Evolutionary conservation across 768 basidiomycete genomes (phyloP), one percentile per base, ranked within the genome.

Genomic region (Termitomyces titanicus): DNA sequence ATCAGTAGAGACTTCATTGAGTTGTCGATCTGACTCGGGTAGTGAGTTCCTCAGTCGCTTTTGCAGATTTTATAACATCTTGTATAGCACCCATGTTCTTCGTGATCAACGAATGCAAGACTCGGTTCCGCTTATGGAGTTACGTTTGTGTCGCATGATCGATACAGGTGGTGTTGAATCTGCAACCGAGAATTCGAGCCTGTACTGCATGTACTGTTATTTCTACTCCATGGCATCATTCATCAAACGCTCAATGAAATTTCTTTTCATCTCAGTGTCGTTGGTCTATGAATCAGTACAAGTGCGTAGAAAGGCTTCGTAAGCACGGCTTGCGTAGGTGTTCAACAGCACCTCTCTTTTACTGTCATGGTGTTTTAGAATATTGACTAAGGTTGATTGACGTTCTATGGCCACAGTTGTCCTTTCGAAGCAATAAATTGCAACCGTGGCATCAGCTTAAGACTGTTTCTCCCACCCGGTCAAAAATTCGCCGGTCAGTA

Each of bases 1-100:
- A 47, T 18, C 34, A 48, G 38, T 33, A 56, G 25, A 39, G 33
- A 44, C 25, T 51, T 56, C 55, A 56, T 51, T 18, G 40, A 25
- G 17, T 47, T 10, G 46, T 29, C 45, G 35, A 47, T 44, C 17
- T 13, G 38, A 37, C 46, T 18, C 11, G 25, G 13, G 18, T 39
- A 27, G 29, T 44, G 42, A 45, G 15, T 7, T 12, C 29, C 27
- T 24, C 9, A 20, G 13, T 22, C 5, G 10, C 12, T 33, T 24
- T 5, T 5, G n/a, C 27, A 13, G 17, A 12, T 42, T 47, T 56
- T 56, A 56, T 51, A 56, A 0, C 4, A 24, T 29, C 35, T 25
- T 15, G 39, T n/a, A 51, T 18, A 20, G 47, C 47, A 56, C 24
- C 34, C 39, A 55, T 40, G 20, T 38, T 31, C 44, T n/a, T 25